Base-by-base conservation (phyloP, 2,329 filamentous ascomycete species). In the Colletotrichum sp. region DNA sequence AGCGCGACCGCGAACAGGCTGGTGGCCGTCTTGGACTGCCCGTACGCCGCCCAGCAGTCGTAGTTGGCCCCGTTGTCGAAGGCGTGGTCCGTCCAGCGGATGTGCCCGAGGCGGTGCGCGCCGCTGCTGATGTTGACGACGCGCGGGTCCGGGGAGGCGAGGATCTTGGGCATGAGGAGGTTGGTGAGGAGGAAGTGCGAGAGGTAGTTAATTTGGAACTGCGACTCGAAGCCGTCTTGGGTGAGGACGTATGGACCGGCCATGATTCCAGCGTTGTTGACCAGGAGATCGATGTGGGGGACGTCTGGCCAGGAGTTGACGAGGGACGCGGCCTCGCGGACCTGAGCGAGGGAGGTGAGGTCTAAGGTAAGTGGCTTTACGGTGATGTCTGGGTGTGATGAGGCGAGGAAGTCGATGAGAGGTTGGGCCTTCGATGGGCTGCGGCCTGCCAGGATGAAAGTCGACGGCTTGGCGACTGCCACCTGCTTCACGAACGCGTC, bases 371-470 rank as follows among this genome's bases (percentile, higher is more conserved):
- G 78, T 5, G 80, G 62, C 28, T 85, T 84, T 0, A 82, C 81
- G n/a, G 82, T 72, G 28, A 88, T 82, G 2, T 79, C 76, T 0
- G 86, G 84, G 63, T 84, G 72, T 9, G 80, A 67, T 5, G 79
- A 77, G 10, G 72, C 69, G 66, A 90, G 81, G 57, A 81, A 80
- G 6, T 85, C 81, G 28, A 83, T 81, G 1, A 86, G 84, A 2
- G 82, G 79, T 22, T 85, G 79, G 3, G 86, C 75, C 70, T 89
- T 90, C 16, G 82, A 68, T 2, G 79, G 71, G 52, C 81, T 87
- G 71, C 89, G 88, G 32, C 87, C 87, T 8, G 84, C 86, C 22
- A 89, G 85, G 67, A 88, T 86, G 71, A 90, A 85, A 26, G 85
- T 80, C 4, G 80, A 77, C 0, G 88, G 87, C 2, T 83, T 80